Conservation (phyloP, 2,329 filamentous ascomycete genomes). For the Hymenoscyphus fructigenus region DNA sequence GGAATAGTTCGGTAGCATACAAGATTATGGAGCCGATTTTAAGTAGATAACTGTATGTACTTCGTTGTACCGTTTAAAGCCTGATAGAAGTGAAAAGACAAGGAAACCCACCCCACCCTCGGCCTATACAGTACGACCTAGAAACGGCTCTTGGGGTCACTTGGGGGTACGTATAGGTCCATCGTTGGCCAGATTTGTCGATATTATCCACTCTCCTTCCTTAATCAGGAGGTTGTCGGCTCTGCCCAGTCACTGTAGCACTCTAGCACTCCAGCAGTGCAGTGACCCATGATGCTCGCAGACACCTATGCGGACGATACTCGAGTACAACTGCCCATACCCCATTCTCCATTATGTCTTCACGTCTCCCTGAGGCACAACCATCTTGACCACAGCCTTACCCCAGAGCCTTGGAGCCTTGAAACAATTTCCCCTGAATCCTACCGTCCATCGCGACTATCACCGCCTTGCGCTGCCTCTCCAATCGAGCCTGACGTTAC, state of each 20-base stretch:
- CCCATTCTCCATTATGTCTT: background rate
- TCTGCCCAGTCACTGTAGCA: background rate
- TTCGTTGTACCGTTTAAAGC: no score
- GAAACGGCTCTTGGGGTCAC: no score
- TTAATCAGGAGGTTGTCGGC: background rate
- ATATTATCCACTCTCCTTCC: background rate
- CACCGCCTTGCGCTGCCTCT: background rate
- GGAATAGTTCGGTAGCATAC: no score
- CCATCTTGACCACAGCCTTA: background rate
- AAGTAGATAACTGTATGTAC: no score
- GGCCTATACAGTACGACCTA: no score
- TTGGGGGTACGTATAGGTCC: background rate
- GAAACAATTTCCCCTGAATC: background rate
- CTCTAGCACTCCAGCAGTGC: background rate
- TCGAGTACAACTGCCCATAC: background rate
- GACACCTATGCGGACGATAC: background rate
- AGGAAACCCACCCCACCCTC: no score
- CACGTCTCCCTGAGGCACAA: background rate
- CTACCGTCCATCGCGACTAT: background rate
- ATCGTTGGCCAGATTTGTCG: background rate
- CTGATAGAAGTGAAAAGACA: no score
- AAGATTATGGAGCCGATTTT: no score
- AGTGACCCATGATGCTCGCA: background rate
- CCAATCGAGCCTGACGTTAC: background rate
- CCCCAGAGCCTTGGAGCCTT: background rate